Evolutionary conservation across 768 basidiomycete genomes (phyloP).

Genomic region (Hortiboletus flavorubellus): DNA sequence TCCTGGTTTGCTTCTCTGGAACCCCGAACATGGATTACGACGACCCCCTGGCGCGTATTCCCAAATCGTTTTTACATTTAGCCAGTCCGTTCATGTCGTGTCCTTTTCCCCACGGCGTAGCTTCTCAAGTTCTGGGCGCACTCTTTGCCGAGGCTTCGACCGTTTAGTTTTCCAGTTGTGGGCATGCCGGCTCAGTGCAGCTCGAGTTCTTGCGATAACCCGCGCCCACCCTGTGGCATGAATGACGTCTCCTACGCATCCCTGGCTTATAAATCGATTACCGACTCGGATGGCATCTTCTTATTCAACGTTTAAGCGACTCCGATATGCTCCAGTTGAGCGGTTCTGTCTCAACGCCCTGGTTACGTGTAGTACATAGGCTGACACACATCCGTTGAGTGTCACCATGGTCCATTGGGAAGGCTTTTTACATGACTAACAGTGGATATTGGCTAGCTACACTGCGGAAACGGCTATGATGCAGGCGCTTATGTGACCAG

Average conservation of each 20-base stretch:
- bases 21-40: conserved; percentile 6
- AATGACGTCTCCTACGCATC: not conserved
- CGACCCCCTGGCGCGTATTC: not conserved
- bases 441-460: not conserved
- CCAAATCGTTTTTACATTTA: not conserved
- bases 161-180: conserved; percentile 11
- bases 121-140: conserved; percentile 11
- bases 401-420: too few species aligned
- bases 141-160: conserved; percentile 9
- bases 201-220: conserved; percentile 1
- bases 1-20: not conserved
- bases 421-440: too few species aligned
- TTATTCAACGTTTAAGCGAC: not conserved
- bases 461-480: not conserved
- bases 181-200: not conserved
- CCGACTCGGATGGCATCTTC: not conserved
- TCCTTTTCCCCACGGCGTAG: conserved; percentile 11
- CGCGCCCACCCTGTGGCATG: conserved; percentile 4
- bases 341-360: not conserved
- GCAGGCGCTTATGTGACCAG: not conserved
- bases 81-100: not conserved
- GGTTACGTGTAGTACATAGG: too few species aligned
- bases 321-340: not conserved
- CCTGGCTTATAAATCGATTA: not conserved
- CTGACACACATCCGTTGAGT: too few species aligned